phyloP scores from a whole-genome alignment of 805 yeast genomes.

The Saturnispora zaruensis region DNA sequence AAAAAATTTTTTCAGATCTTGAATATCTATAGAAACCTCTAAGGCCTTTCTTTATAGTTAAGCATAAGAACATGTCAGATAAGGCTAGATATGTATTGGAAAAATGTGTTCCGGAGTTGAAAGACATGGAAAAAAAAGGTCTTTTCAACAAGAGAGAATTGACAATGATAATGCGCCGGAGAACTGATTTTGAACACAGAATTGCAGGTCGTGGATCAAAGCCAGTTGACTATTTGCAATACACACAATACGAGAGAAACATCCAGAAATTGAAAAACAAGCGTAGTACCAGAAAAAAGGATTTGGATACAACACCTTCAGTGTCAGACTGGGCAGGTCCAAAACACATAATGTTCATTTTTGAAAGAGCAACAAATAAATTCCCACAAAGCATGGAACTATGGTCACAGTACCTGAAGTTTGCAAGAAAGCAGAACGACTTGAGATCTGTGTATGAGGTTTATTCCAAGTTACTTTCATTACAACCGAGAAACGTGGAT shows the following conservation, averaged over 20 bases:
- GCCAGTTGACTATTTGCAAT: constrained; percentile 67
- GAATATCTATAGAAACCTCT: neutral
- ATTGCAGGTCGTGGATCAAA: constrained; percentile 76
- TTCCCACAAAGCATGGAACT: constrained; percentile 69
- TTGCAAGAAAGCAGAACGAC: constrained; percentile 57
- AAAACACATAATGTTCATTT: constrained; percentile 72
- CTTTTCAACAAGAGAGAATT: constrained; percentile 78
- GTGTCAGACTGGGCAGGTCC: constrained; percentile 83
- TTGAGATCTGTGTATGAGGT: constrained; percentile 66
- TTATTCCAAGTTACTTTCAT: constrained; percentile 66
- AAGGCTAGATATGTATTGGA: constrained; percentile 46
- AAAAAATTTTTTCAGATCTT: constrained; percentile 1
- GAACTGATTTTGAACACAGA: constrained; percentile 94
- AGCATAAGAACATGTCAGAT: constrained; percentile 27
- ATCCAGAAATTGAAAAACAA: constrained; percentile 71
- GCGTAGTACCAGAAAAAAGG: constrained; percentile 53
- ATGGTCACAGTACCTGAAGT: constrained; percentile 72
- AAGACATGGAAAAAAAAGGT: constrained; percentile 74
- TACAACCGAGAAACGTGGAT: constrained; percentile 85
- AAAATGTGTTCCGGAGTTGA: constrained; percentile 82
- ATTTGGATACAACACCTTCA: constrained; percentile 52
- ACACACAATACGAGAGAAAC: constrained; percentile 71
- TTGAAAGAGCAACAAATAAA: constrained; percentile 70
- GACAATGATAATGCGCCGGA: constrained; percentile 74
- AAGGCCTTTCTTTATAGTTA: neutral